Base-by-base conservation (phyloP, 352 stramenopile genomes). In the Phytopythium aichiense region DNA sequence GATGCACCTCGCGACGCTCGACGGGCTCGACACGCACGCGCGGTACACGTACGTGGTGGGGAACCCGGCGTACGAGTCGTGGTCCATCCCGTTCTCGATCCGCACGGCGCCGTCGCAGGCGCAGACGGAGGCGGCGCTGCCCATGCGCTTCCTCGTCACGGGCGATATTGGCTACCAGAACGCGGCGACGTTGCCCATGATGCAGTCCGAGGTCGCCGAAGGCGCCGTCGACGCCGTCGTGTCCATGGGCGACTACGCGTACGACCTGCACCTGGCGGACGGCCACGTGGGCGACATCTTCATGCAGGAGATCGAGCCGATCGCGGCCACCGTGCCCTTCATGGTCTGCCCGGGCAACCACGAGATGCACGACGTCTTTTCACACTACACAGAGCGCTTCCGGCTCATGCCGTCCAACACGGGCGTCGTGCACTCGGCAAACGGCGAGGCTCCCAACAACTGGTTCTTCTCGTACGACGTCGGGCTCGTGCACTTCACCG, bases 341-440 rank as follows among this genome's bases (percentile, higher is more conserved):
- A 97, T 97, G 88, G 87, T 96, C 48, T 82, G 83, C 13, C 81
- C 87, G 1, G 92, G 92, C 37, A 98, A 98, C 71, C 92, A 98
- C 74, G 92, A 98, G 65, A 87, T 75, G 22, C 75, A 97, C 67
- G 86, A 87, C 51, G 63, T 75, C 56, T 95, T 96, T 65, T 81
- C 71, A 53, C 85, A 97, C 70, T 95, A 95, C 78, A 90, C 86
- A 15, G 72, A 95, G 61, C 79, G 84, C 11, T 96, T 96, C 60
- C 84, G 78, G 40, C 74, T 90, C 42, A 94, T 96, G 81, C 87
- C 88, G 37, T 80, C 81, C 49, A 92, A 88, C 63, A 76, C 78
- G 22, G 82, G 85, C 45, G 69, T 77, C 4, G 80, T 89, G 23
- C 52, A 77, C 16, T 77, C 84, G 6, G 63, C 67, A 4, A 68